Evolutionary conservation across 306 rosid species (phyloP).

Genomic region (Lotus japonicus): DNA sequence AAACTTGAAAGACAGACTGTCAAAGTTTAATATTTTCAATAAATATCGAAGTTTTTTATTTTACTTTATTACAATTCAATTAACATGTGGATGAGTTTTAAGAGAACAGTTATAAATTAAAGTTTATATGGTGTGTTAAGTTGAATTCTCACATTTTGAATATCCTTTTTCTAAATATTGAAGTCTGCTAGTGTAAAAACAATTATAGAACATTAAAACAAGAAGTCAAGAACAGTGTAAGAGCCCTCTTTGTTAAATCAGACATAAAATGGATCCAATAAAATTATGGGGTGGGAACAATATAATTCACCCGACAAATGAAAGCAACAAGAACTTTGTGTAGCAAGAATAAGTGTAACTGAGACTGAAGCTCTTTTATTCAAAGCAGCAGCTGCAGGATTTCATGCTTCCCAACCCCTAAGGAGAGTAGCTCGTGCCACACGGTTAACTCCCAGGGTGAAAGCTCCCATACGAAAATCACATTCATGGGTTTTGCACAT

Average conservation of each 20-base stretch:
- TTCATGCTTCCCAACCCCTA: slow-evolving; percentile 95
- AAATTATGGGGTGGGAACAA: background rate
- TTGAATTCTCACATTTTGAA: background rate
- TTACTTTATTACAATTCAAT: background rate
- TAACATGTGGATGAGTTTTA: background rate
- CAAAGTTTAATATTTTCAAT: too few relatives aligned
- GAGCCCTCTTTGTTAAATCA: slow-evolving; percentile 1
- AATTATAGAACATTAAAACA: too few relatives aligned
- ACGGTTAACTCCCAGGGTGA: slow-evolving; percentile 76
- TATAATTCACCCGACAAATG: slow-evolving; percentile 15
- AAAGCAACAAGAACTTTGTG: slow-evolving; percentile 13
- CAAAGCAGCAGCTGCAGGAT: background rate
- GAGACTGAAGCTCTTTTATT: slow-evolving; percentile 27
- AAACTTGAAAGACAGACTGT: too few relatives aligned
- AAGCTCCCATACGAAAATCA: slow-evolving; percentile 94
- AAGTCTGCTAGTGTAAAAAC: background rate
- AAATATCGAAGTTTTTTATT: too few relatives aligned
- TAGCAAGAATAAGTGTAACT: slow-evolving; percentile 12
- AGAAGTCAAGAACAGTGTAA: too few relatives aligned
- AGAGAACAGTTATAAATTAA: background rate
- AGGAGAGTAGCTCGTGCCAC: slow-evolving; percentile 86
- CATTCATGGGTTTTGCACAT: slow-evolving; percentile 80
- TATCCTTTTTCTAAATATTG: background rate
- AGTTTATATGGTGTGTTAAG: background rate
- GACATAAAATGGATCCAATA: slow-evolving; percentile 3